Conservation (phyloP, 2,329 filamentous ascomycete genomes). For the Sporothrix brunneoviolacea region DNA sequence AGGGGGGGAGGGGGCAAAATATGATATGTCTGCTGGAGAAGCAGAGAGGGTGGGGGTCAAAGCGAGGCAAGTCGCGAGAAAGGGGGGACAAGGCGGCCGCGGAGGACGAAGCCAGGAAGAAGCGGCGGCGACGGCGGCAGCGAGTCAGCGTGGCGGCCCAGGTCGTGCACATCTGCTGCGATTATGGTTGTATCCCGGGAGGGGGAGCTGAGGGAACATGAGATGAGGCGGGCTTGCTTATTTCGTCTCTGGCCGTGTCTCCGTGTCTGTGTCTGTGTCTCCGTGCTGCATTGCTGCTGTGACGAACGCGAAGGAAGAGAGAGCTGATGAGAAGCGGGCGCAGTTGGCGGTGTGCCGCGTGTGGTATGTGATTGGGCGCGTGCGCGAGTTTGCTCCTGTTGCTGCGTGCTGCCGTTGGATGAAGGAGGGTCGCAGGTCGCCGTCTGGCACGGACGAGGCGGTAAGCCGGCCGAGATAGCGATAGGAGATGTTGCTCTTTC, state of each 20-base stretch:
- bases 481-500: no score
- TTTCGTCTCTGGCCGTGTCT: background rate
- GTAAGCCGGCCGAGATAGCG: conserved; percentile 1
- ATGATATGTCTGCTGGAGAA: background rate
- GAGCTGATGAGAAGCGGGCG: no score
- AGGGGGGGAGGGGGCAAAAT: conserved; percentile 1
- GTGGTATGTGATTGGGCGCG: background rate
- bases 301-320: no score
- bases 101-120: background rate
- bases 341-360: background rate
- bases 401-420: background rate
- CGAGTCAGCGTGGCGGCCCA: background rate
- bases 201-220: background rate
- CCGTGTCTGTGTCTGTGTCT: background rate
- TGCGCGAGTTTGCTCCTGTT: background rate
- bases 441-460: conserved; percentile 4
- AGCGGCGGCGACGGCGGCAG: background rate
- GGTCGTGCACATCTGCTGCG: background rate
- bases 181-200: conserved; percentile 1
- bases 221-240: background rate
- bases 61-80: background rate
- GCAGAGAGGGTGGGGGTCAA: conserved; percentile 5
- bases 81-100: no score
- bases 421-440: background rate
- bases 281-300: background rate